Conservation (phyloP, 2,329 filamentous ascomycete genomes). For the Penicillium hesseltinei region DNA sequence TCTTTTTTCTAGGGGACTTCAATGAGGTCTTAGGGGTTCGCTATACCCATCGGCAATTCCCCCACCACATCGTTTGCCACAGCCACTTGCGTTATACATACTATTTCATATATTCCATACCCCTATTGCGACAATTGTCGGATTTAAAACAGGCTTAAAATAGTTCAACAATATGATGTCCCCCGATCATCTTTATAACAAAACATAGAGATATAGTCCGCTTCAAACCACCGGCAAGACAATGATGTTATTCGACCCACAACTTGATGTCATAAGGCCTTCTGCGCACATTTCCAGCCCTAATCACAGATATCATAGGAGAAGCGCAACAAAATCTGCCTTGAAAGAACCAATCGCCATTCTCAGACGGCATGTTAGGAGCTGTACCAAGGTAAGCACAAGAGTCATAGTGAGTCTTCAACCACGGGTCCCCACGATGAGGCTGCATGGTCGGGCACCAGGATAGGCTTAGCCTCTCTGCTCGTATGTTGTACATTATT, state of each 20-base stretch:
- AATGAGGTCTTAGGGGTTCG: background rate
- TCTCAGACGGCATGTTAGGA: too few species aligned
- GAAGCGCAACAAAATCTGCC: too few species aligned
- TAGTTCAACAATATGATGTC: background rate
- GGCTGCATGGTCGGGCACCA: slow-evolving; percentile 7
- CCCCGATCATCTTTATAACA: background rate
- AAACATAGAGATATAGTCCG: background rate
- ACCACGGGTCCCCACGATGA: background rate
- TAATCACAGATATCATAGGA: slow-evolving; percentile 2
- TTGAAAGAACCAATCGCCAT: background rate
- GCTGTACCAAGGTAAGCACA: background rate
- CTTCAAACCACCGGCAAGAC: background rate
- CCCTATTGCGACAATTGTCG: too few species aligned
- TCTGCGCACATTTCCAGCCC: slow-evolving; percentile 1
- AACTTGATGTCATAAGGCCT: slow-evolving; percentile 10
- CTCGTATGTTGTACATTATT: too few species aligned
- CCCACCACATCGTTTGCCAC: slow-evolving; percentile 3
- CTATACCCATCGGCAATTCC: background rate
- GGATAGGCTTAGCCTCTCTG: slow-evolving; percentile 4
- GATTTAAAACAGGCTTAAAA: background rate
- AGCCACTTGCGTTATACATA: background rate
- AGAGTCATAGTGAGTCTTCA: slow-evolving; percentile 3
- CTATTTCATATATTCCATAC: background rate
- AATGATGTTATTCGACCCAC: slow-evolving; percentile 6
- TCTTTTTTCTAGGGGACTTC: background rate